A percentile compares a stretch with the other conserved stretches of the same genome.
phyloP scores from a whole-genome alignment of 2,329 filamentous ascomycete genomes.

The Ceratocystis diversiconidia region DNA sequence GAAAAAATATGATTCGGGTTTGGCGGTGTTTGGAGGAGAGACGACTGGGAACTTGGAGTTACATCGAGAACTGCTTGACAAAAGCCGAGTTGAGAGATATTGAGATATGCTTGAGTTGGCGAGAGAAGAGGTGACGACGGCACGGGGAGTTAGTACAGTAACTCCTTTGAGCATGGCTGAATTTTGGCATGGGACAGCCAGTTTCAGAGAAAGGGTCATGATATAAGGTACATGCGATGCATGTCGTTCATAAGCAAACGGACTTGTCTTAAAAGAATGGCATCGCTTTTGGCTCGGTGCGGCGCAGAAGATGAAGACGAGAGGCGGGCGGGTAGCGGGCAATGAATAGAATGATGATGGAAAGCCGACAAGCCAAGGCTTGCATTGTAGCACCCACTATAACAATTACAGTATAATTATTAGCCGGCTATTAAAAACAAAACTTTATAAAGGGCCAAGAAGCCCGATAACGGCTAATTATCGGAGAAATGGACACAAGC shows the following conservation, averaged over 20 bases:
- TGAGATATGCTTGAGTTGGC: background rate
- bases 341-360: background rate
- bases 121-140: background rate
- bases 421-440: background rate
- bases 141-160: conserved; percentile 1
- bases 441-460: background rate
- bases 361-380: background rate
- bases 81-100: background rate
- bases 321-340: background rate
- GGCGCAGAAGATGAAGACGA: background rate
- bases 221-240: conserved; percentile 14
- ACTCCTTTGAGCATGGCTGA: conserved; percentile 11
- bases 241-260: conserved; percentile 7
- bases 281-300: background rate
- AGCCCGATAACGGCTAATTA: background rate
- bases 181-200: conserved; percentile 12
- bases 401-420: background rate
- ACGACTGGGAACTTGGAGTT: background rate
- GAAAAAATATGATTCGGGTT: conserved; percentile 15
- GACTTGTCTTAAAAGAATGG: background rate
- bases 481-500: background rate
- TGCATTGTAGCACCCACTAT: background rate
- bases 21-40: background rate
- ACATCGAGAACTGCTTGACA: conserved; percentile 6
- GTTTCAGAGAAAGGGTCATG: conserved; percentile 16